Percentiles rank a stretch among this genome's conserved stretches.
phyloP scores from a whole-genome alignment of 179 eudicot genomes.

The Spinacia oleracea region DNA sequence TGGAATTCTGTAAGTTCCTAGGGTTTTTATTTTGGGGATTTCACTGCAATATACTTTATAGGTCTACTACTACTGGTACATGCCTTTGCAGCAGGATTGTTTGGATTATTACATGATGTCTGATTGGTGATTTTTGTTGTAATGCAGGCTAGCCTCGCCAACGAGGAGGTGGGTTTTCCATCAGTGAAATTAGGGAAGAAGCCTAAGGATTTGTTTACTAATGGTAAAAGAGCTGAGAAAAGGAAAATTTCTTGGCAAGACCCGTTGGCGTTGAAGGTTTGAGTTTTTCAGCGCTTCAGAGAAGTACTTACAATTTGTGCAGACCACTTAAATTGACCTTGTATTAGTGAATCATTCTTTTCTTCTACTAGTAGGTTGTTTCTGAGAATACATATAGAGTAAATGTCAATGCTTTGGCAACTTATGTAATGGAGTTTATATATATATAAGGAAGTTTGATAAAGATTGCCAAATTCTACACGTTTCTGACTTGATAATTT shows the following conservation, averaged over 20 bases:
- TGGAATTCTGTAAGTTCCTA: slow-evolving; percentile 34
- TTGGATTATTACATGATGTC: neutral
- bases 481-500: neutral
- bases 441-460: neutral
- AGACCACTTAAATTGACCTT: slow-evolving; percentile 23
- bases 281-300: slow-evolving; percentile 1
- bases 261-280: slow-evolving; percentile 39
- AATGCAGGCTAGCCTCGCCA: slow-evolving; percentile 28
- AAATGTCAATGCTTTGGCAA: neutral
- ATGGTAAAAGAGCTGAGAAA: slow-evolving; percentile 32
- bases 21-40: neutral
- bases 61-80: too few species aligned
- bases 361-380: slow-evolving; percentile 16
- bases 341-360: slow-evolving; percentile 30
- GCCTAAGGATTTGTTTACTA: slow-evolving; percentile 30
- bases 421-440: slow-evolving; percentile 4
- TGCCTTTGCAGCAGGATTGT: neutral
- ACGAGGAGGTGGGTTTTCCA: slow-evolving; percentile 21
- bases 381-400: slow-evolving; percentile 19
- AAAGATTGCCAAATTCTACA: neutral
- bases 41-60: neutral
- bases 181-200: slow-evolving; percentile 33
- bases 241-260: slow-evolving; percentile 49
- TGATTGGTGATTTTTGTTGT: slow-evolving; percentile 9
- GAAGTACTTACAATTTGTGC: slow-evolving; percentile 26